Evolutionary conservation across 192 early-diverging fungal genomes (phyloP).

Genomic region (Coemansia sp.): DNA sequence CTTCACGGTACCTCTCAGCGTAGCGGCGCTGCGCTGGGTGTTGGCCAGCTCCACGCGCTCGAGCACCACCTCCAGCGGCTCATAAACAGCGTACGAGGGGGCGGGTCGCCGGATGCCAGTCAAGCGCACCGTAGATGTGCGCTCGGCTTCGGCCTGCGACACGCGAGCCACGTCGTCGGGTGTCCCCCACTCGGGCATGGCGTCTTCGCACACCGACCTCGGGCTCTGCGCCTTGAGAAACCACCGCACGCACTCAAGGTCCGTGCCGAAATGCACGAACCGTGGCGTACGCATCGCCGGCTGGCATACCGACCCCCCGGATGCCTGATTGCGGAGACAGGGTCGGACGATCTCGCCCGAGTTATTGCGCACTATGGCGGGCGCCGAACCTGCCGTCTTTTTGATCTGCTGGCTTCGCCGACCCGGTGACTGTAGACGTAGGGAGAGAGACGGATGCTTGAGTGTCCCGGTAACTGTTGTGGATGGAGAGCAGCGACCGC

Average conservation of each 20-base stretch:
- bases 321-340: slow-evolving; percentile 36
- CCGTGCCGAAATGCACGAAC: slow-evolving; percentile 66
- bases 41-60: slow-evolving; percentile 57
- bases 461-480: neutral
- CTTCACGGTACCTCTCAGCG: slow-evolving; percentile 64
- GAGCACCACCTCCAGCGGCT: slow-evolving; percentile 55
- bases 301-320: slow-evolving; percentile 8
- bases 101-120: slow-evolving; percentile 39
- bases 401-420: slow-evolving; percentile 14
- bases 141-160: slow-evolving; percentile 3
- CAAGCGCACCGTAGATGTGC: slow-evolving; percentile 32
- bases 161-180: slow-evolving; percentile 16
- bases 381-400: slow-evolving; percentile 16
- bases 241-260: slow-evolving; percentile 68
- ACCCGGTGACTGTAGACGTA: slow-evolving; percentile 16
- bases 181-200: slow-evolving; percentile 21
- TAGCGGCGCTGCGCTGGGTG: slow-evolving; percentile 46
- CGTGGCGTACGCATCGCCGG: slow-evolving; percentile 46
- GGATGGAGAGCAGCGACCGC: slow-evolving; percentile 16
- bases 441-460: slow-evolving; percentile 9
- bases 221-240: slow-evolving; percentile 72
- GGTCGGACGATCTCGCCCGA: slow-evolving; percentile 53
- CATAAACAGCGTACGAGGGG: slow-evolving; percentile 47
- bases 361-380: slow-evolving; percentile 42
- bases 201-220: slow-evolving; percentile 48